phyloP scores from a whole-genome alignment of 495 filamentous ascomycete genomes.

The Podospora fimiseda region DNA sequence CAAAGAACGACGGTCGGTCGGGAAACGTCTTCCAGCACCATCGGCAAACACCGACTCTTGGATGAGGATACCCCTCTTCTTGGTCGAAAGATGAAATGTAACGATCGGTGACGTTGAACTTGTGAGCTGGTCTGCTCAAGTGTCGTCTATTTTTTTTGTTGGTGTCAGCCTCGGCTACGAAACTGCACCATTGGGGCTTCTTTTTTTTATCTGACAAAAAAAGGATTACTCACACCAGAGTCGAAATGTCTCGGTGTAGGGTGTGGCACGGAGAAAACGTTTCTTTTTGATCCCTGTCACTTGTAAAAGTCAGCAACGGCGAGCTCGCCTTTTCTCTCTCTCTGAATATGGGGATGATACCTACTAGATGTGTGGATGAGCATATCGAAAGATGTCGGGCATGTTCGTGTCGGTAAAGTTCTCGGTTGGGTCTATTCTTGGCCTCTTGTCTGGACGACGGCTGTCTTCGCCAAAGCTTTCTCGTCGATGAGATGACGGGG shows the following conservation, averaged over 20 bases:
- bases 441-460: constrained; percentile 16
- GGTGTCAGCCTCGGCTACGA: background rate
- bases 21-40: constrained; percentile 24
- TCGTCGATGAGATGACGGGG: background rate
- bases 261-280: constrained; percentile 31
- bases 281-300: constrained; percentile 23
- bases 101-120: constrained; percentile 22
- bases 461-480: constrained; percentile 10
- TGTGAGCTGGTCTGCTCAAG: constrained; percentile 25
- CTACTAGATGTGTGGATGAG: constrained; percentile 29
- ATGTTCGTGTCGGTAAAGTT: constrained; percentile 27
- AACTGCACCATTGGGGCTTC: background rate
- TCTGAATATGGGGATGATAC: too few species aligned
- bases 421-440: constrained; percentile 13
- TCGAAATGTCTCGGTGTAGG: constrained; percentile 30
- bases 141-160: constrained; percentile 19
- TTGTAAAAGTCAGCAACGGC: constrained; percentile 16
- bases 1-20: constrained; percentile 17
- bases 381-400: constrained; percentile 28
- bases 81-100: constrained; percentile 27
- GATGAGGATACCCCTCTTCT: constrained; percentile 21
- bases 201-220: background rate
- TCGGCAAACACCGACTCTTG: constrained; percentile 25
- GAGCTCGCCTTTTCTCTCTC: background rate
- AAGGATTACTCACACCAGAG: constrained; percentile 25